Conservation (phyloP, 2,329 filamentous ascomycete species). For the Didymella exigua region DNA sequence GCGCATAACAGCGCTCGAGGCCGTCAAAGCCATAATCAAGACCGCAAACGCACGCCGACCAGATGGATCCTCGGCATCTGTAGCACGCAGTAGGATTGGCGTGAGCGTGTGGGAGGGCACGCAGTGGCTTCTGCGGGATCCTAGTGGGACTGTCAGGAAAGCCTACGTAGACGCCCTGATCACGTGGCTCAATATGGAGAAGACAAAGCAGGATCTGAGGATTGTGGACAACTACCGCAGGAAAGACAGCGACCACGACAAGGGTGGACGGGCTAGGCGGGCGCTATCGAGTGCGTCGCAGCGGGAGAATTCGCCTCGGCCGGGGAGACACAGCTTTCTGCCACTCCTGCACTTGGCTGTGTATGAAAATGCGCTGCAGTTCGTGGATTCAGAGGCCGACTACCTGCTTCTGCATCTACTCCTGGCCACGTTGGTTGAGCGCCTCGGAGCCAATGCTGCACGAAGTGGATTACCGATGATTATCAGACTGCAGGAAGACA, state of each 20-base stretch:
- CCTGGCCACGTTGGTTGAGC: slow-evolving; percentile 73
- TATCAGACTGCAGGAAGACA: slow-evolving; percentile 84
- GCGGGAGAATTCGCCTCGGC: slow-evolving; percentile 62
- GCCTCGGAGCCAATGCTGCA: slow-evolving; percentile 81
- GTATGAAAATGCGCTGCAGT: slow-evolving; percentile 84
- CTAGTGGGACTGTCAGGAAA: slow-evolving; percentile 76
- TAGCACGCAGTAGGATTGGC: slow-evolving; percentile 76
- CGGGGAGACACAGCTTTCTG: slow-evolving; percentile 72
- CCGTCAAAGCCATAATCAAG: slow-evolving; percentile 80
- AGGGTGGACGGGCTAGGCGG: slow-evolving; percentile 59
- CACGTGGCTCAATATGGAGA: slow-evolving; percentile 85
- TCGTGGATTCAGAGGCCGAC: slow-evolving; percentile 67
- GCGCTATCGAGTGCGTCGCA: slow-evolving; percentile 71
- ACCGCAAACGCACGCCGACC: slow-evolving; percentile 70
- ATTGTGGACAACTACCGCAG: slow-evolving; percentile 62
- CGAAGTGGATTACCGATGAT: slow-evolving; percentile 86
- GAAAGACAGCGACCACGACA: slow-evolving; percentile 52
- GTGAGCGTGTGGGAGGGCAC: slow-evolving; percentile 94
- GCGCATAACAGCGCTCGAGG: slow-evolving; percentile 70
- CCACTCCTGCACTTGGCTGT: slow-evolving; percentile 82
- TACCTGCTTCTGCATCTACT: slow-evolving; percentile 78
- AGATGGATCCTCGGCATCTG: slow-evolving; percentile 53
- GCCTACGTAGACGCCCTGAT: slow-evolving; percentile 84
- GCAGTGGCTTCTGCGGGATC: slow-evolving; percentile 86
- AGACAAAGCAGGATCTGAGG: slow-evolving; percentile 67